A percentile compares a stretch with the other conserved stretches of the same genome.
These are phyloP conservation scores for Rossbeevera mucosa DNA, from an alignment of 768 basidiomycete genomes.

Conservation along the genomic window DNA sequence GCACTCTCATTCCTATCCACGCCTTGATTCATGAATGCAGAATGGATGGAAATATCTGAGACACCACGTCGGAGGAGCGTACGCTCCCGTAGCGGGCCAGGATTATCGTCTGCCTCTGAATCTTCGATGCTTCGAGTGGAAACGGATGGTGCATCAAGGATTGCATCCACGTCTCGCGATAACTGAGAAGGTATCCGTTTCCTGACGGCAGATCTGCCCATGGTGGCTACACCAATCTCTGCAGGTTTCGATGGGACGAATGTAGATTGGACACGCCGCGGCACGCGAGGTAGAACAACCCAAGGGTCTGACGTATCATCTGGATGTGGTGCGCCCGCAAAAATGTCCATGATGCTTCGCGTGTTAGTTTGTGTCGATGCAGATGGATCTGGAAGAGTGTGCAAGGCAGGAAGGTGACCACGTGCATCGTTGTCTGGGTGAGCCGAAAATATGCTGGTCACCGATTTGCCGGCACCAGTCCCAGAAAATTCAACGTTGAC, in stretches of 20 bases:
- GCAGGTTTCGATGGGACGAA: conserved; percentile 20
- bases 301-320: conserved; percentile 56
- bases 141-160: conserved; percentile 53
- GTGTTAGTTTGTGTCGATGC: conserved; percentile 16
- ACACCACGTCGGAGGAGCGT: conserved; percentile 74
- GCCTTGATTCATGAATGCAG: conserved; percentile 65
- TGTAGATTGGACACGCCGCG: conserved; percentile 28
- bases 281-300: conserved; percentile 56
- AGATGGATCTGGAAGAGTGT: conserved; percentile 12
- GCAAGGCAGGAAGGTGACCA: conserved; percentile 8
- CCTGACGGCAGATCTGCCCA: conserved; percentile 15
- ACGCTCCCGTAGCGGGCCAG: conserved; percentile 57
- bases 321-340: conserved; percentile 75
- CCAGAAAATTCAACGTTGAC: conserved; percentile 96
- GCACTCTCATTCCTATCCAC: conserved; percentile 24
- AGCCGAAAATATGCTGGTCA: conserved; percentile 40
- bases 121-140: conserved; percentile 24
- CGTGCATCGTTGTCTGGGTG: conserved; percentile 21
- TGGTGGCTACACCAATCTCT: conserved; percentile 8
- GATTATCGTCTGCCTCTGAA: conserved; percentile 38
- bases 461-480: conserved; percentile 53
- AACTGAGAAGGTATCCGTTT: conserved; percentile 31
- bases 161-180: conserved; percentile 72
- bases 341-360: conserved; percentile 73
- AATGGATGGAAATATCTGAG: conserved; percentile 89